phyloP scores from a whole-genome alignment of 305 asterid species.

The Fraxinus xanthoxyloides region DNA sequence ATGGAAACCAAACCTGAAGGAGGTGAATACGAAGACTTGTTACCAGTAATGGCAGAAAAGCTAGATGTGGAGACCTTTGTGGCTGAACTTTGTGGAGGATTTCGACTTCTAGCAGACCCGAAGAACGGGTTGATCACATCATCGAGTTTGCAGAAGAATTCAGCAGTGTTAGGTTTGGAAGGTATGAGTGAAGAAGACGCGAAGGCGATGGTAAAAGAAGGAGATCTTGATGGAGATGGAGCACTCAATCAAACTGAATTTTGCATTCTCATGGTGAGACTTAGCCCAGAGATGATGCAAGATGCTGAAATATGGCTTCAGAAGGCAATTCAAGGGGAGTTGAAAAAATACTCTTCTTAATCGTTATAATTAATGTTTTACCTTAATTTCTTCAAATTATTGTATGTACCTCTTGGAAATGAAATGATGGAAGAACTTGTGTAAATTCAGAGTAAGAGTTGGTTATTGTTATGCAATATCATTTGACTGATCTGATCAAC shows the following conservation, averaged over 20 bases:
- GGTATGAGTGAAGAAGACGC: conserved; percentile 61
- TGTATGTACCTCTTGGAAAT: background rate
- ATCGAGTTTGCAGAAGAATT: conserved; percentile 44
- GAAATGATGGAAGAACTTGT: background rate
- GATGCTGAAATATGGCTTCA: conserved; percentile 74
- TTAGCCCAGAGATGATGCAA: conserved; percentile 78
- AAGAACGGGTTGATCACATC: conserved; percentile 51
- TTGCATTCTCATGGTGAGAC: conserved; percentile 76
- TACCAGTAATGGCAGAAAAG: conserved; percentile 74
- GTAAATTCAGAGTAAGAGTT: background rate
- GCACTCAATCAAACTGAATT: conserved; percentile 55
- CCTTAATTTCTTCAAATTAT: background rate
- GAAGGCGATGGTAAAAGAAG: conserved; percentile 66
- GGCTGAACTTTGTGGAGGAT: conserved; percentile 60
- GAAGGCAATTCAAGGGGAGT: conserved; percentile 41
- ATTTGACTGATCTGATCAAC: background rate
- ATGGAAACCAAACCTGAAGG: conserved; percentile 12
- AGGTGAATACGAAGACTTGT: conserved; percentile 50
- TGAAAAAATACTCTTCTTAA: background rate
- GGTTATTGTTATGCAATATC: background rate
- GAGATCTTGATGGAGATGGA: conserved; percentile 71
- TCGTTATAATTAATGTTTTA: background rate
- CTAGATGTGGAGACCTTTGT: conserved; percentile 59
- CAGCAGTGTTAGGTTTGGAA: conserved; percentile 51
- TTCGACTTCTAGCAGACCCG: conserved; percentile 56